Evolutionary conservation across 1,139 yeast species (phyloP).

Genomic region (Yamadazyma pseudoaaseri): DNA sequence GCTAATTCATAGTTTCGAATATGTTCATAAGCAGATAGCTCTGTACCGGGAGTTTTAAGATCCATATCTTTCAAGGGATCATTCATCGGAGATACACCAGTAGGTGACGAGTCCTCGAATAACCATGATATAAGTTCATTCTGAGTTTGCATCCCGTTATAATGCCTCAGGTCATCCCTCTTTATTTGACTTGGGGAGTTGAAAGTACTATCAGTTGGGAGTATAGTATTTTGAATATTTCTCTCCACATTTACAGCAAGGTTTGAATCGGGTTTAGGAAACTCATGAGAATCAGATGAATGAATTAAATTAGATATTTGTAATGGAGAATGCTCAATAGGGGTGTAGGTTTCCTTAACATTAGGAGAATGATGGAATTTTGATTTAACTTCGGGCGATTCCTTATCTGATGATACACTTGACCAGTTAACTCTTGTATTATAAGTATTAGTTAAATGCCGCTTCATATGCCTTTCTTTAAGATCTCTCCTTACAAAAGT

Average conservation of each 20-base stretch:
- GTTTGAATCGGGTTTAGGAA: neutral
- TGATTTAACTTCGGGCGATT: conserved; percentile 5
- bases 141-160: conserved; percentile 22
- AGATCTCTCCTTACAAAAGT: conserved; percentile 45
- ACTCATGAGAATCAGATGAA: conserved; percentile 8
- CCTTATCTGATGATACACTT: conserved; percentile 11
- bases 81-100: conserved; percentile 7
- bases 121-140: conserved; percentile 44
- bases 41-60: conserved; percentile 1
- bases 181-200: neutral
- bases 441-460: conserved; percentile 23
- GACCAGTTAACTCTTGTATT: conserved; percentile 15
- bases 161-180: conserved; percentile 1
- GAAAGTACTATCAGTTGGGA: neutral
- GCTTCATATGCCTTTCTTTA: conserved; percentile 35
- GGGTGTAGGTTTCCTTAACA: conserved; percentile 1
- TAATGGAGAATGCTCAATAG: conserved; percentile 15
- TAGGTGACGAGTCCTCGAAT: conserved; percentile 28
- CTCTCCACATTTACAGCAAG: neutral
- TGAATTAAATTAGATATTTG: conserved; percentile 22
- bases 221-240: neutral
- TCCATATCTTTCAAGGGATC: conserved; percentile 1
- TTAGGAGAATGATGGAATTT: neutral
- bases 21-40: conserved; percentile 1
- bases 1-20: conserved; percentile 12